These are phyloP conservation scores for Globisporangium spiculum DNA, from an alignment of 352 stramenopile species.

Conservation along the genomic window DNA sequence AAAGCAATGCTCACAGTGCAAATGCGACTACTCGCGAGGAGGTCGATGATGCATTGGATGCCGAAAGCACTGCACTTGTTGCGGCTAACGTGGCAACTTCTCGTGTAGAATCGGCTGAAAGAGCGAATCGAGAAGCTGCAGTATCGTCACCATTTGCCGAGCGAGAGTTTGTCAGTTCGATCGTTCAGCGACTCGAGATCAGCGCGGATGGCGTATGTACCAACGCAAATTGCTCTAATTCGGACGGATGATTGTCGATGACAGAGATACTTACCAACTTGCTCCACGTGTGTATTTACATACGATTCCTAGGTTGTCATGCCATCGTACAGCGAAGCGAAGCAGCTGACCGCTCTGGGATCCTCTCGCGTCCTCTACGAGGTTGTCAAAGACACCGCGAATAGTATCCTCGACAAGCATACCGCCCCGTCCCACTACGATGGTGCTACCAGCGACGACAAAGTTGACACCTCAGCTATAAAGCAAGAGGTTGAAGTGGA, in stretches of 20 bases:
- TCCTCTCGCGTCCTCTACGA: conserved; percentile 22
- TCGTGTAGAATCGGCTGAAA: neutral
- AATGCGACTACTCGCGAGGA: neutral
- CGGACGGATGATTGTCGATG: too few species aligned
- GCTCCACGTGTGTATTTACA: neutral
- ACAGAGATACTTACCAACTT: neutral
- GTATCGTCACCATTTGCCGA: neutral
- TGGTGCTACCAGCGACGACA: neutral
- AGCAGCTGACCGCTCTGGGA: neutral
- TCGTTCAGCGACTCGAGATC: conserved; percentile 8
- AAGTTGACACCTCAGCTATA: conserved; percentile 10
- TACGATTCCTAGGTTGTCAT: conserved; percentile 20
- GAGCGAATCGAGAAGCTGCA: neutral
- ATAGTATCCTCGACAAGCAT: conserved; percentile 5
- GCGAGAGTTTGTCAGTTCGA: conserved; percentile 1
- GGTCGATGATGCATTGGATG: too few species aligned
- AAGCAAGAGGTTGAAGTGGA: conserved; percentile 15
- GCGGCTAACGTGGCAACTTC: neutral
- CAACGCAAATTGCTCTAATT: neutral
- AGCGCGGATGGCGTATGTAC: neutral
- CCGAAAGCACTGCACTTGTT: neutral
- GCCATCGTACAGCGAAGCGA: conserved; percentile 8
- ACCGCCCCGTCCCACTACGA: too few species aligned
- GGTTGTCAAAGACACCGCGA: conserved; percentile 21
- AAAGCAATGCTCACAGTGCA: neutral